Evolutionary conservation across 2,329 filamentous ascomycete genomes (phyloP).

Genomic region (Ustulina deusta): DNA sequence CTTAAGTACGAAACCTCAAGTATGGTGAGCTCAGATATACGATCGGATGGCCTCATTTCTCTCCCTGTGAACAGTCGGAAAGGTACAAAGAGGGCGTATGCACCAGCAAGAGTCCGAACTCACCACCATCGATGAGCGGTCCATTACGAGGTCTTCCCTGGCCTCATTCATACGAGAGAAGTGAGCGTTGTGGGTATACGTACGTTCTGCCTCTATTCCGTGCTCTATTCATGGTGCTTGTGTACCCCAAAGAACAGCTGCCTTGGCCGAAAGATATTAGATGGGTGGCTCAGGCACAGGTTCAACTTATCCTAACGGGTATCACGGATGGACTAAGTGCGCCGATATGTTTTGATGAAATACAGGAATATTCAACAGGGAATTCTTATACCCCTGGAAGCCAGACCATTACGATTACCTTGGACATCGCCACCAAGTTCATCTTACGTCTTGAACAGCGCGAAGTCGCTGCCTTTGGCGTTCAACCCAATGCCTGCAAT

Average conservation of each 20-base stretch:
- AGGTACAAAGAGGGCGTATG: constrained; percentile 12
- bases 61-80: constrained; percentile 19
- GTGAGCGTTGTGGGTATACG: not conserved
- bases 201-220: constrained; percentile 23
- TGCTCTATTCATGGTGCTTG: constrained; percentile 18
- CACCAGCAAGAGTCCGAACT: not conserved
- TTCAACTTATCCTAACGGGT: constrained; percentile 18
- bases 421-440: constrained; percentile 6
- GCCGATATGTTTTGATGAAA: constrained; percentile 21
- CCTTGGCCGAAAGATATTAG: constrained; percentile 3
- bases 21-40: constrained; percentile 9
- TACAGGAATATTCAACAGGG: constrained; percentile 9
- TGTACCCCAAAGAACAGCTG: not conserved
- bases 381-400: constrained; percentile 19
- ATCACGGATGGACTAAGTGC: constrained; percentile 25
- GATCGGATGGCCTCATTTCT: constrained; percentile 6
- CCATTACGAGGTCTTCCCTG: constrained; percentile 18
- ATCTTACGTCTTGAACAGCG: constrained; percentile 18
- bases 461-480: constrained; percentile 20
- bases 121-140: constrained; percentile 8
- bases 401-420: constrained; percentile 18
- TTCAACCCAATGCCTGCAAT: constrained; percentile 6
- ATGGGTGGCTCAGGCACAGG: constrained; percentile 14
- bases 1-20: not conserved
- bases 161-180: not conserved